Evolutionary conservation across 805 yeast genomes (phyloP), one percentile per base, ranked within the genome.

Genomic region (Hanseniaspora guilliermondii): DNA sequence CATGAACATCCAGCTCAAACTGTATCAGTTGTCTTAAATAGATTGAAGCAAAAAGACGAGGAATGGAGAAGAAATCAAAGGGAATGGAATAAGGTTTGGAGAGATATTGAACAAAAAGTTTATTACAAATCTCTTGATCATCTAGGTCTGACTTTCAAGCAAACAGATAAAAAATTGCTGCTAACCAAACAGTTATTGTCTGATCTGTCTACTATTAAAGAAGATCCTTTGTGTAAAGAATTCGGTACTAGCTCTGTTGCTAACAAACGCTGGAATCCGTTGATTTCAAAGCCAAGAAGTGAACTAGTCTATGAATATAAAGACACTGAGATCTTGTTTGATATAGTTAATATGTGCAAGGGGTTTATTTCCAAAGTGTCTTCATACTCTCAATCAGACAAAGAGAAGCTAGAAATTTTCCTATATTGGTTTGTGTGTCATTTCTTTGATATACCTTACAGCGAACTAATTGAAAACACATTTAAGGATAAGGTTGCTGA

Each of bases 11-110:
- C 99, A 2, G 88, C 93, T 1, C 80, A 89, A 53, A 94, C 98
- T 0, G 93, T 93, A 36, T 97, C 98, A 1, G 82, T 93, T 56
- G 94, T 93, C 14, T 73, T 93, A 67, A 86, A 83, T 61, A 80
- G 99, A 64, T 77, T 93, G 65, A 93, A 93, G 69, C 97, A 93
- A 69, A 93, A 93, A 69, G 97, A 93, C 66, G 97, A 93, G 69
- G 98, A 93, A 69, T 93, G 99, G 99, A 85, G 87, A 68, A 79
- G 96, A 58, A 89, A 96, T 1, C 98, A 91, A 63, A 80, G 97
- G 62, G 97, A 93, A 67, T 93, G 98, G 97, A 91, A 91, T 70
- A 91, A 91, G 66, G 95, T 88, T 14, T 93, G 99, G 99, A 81
- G 99, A 65, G 97, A 91, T 69, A 81, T 94, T 70, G 98, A 93